Base-by-base conservation (phyloP, 2,329 filamentous ascomycete species). In the Talaromyces sp. region DNA sequence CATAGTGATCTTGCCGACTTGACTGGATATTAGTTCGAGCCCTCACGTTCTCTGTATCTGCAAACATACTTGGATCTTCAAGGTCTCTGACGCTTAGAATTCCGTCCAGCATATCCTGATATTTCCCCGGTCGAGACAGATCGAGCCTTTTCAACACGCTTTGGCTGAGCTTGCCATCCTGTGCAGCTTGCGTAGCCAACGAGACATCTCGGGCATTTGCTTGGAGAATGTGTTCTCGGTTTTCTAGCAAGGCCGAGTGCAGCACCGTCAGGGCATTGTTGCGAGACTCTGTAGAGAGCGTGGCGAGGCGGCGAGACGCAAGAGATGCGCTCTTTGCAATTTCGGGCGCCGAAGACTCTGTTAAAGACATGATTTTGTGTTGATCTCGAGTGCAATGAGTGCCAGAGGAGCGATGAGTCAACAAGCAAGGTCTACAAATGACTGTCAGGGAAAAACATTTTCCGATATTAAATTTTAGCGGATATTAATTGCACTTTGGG, bases 51-150 rank as follows among this genome's bases (percentile, higher is more conserved):
- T 62, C 36, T 44, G 13, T 15, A 22, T 19, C 55, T 55, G 32
- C 55, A 5, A 39, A 80, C 85, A 70, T 82, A 95, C 91, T 85
- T 67, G 95, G 95, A 78, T 99, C 95, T 55, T 90, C 85, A 30
- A 99, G 82, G 57, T 85, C 84, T 66, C 89, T 84, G 64, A 99
- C 95, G 77, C 96, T 92, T 63, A 96, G 78, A 64, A 99, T 96
- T 28, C 95, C 95, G 79, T 93, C 89, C 66, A 99, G 82, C 95
- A 99, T 98, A 72, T 98, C 95, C 71, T 97, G 93, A 82, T 89
- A 99, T 79, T 98, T 98, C 62, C 93, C 93, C 72, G 87, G 85
- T 74, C 90, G 89, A 55, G 86, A 87, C 55, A 99, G 81, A 75
- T 99, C 93, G 64, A 99, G 83, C 60, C 95, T 85, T 70, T 96